Evolutionary conservation across 305 asterid species (phyloP).

Genomic region (Withania somnifera): DNA sequence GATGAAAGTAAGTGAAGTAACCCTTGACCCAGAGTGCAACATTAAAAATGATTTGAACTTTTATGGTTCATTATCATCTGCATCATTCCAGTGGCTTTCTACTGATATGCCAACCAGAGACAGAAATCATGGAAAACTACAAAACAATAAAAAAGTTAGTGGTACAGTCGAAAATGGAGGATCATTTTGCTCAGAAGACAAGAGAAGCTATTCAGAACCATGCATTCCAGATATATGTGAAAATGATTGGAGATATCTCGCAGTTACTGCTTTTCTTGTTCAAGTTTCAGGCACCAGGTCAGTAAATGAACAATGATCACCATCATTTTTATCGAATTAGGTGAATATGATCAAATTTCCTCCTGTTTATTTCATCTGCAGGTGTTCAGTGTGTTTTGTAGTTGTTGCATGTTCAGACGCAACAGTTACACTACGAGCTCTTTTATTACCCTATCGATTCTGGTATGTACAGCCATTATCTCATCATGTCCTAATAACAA

Average conservation of each 20-base stretch:
- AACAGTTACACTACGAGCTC: slow-evolving; percentile 79
- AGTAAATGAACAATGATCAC: slow-evolving; percentile 9
- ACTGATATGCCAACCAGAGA: slow-evolving; percentile 72
- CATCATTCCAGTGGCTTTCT: slow-evolving; percentile 80
- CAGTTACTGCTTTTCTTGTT: slow-evolving; percentile 86
- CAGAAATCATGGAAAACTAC: slow-evolving; percentile 29
- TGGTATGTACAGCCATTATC: slow-evolving; percentile 38
- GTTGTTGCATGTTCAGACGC: slow-evolving; percentile 92
- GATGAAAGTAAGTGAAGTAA: slow-evolving; percentile 18
- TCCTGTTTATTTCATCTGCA: slow-evolving; percentile 23
- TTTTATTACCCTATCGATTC: slow-evolving; percentile 65
- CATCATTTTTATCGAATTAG: background rate
- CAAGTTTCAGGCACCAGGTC: slow-evolving; percentile 65
- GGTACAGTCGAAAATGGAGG: slow-evolving; percentile 23
- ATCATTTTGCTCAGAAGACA: slow-evolving; percentile 22
- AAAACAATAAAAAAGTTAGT: slow-evolving; percentile 23
- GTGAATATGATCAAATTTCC: background rate
- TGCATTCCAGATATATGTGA: slow-evolving; percentile 45
- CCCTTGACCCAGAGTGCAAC: slow-evolving; percentile 18
- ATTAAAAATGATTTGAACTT: slow-evolving; percentile 17
- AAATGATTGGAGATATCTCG: slow-evolving; percentile 93
- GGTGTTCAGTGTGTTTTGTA: slow-evolving; percentile 68
- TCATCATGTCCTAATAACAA: background rate
- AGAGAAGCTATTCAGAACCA: slow-evolving; percentile 13
- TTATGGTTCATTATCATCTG: slow-evolving; percentile 23